Base-by-base conservation (phyloP, 2,329 filamentous ascomycete genomes). In the Ciborinia camelliae region DNA sequence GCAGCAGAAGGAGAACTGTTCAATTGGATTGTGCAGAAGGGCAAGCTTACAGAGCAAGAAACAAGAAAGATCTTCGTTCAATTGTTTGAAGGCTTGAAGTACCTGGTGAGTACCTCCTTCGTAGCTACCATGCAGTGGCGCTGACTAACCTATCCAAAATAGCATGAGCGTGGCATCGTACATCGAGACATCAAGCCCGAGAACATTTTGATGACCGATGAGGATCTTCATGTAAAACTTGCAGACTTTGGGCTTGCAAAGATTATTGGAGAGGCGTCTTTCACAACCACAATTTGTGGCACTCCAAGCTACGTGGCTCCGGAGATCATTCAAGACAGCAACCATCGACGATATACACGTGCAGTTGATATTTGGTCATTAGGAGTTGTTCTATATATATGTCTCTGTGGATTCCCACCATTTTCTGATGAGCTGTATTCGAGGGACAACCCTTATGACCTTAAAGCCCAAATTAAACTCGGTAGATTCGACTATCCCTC, bases 301-400 rank as follows among this genome's bases (percentile, higher is more conserved):
- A 99, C 95, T n/a, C 95, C 94, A 7, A 95, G 90, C 76, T 97
- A 99, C 75, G 94, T 98, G 67, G 95, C 96, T 1, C 95, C 95
- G 0, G 95, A 99, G 76, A 97, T 99, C 65, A 81, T 99, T 5
- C 90, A 92, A 73, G 90, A 93, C 68, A 87, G 85, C 23, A 89
- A 86, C 72, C 86, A 92, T 67, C 88, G 95, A 69, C 90, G 90
- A 74, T 99, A 99, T 79, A 97, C 93, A 63, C 91, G 92, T 73
- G 93, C 93, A 3, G 95, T 99, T 12, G 95, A 99, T 75, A 83
- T 98, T 50, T 98, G 95, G 95, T 97, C 93, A 1, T 83, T 98
- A 0, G 95, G 95, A n/a, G 95, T 99, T 3, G 94, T 99, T 4
- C 82, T 99, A 30, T 99, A 98, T 78, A 98, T 98, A 72, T 97